Conservation (phyloP, 208 protist genomes). For the Leishmania major region DNA sequence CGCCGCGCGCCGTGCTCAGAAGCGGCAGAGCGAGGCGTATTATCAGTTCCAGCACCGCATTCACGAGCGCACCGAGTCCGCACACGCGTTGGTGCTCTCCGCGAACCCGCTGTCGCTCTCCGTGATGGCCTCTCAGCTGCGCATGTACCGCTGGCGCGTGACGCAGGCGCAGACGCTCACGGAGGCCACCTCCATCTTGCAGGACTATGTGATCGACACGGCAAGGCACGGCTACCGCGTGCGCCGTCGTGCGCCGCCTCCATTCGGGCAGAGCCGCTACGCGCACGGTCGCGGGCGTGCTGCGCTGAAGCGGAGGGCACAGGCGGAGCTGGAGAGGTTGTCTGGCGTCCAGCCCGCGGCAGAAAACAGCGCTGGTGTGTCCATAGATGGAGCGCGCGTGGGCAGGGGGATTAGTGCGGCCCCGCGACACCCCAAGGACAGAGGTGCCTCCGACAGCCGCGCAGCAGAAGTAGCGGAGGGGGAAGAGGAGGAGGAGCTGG, state of each 20-base stretch:
- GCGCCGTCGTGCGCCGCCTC: conserved; percentile 21
- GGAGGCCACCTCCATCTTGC: conserved; percentile 55
- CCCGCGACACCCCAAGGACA: not conserved
- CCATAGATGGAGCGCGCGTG: not conserved
- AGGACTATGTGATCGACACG: conserved; percentile 52
- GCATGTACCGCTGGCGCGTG: conserved; percentile 86
- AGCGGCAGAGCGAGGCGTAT: conserved; percentile 64
- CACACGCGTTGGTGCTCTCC: conserved; percentile 68
- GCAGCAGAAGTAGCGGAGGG: not conserved
- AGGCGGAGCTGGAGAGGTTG: conserved; percentile 22
- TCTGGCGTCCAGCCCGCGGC: conserved; percentile 1
- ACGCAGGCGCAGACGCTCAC: conserved; percentile 72
- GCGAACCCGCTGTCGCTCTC: conserved; percentile 79
- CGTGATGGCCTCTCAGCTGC: conserved; percentile 80
- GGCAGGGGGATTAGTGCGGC: not conserved
- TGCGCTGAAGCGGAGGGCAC: conserved; percentile 20
- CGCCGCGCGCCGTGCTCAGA: conserved; percentile 9
- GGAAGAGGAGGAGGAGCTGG: conserved; percentile 4
- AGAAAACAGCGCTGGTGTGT: not conserved
- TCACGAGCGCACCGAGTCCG: conserved; percentile 40
- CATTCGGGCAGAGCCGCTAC: conserved; percentile 40
- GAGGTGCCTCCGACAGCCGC: not conserved
- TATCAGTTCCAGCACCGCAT: conserved; percentile 61
- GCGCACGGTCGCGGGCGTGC: conserved; percentile 34
- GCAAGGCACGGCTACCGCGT: conserved; percentile 52